Evolutionary conservation across 2,329 filamentous ascomycete genomes (phyloP), one percentile per base, ranked within the genome.

Genomic region (Aspergillus fijiensis): DNA sequence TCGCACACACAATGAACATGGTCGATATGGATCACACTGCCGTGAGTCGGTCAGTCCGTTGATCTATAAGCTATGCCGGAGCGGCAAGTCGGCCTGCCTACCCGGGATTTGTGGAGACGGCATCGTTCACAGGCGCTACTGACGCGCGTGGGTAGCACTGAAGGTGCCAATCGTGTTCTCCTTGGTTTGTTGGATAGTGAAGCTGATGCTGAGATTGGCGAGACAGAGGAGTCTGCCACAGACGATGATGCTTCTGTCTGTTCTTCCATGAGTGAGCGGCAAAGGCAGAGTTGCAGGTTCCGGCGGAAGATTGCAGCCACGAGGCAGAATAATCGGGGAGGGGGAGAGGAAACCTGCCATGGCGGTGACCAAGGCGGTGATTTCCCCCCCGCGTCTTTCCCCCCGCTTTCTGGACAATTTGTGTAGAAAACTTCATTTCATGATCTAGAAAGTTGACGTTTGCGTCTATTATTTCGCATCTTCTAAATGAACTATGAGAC

Each of bases 1-100:
- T 51, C 72, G 65, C 7, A 69, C 53, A 60, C 74, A 76, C 1
- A 74, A 62, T 3, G 72, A 70, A 62, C 74, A 76, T 52, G 74
- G 72, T 1, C 73, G 65, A 50, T 68, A 72, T 4, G 60, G 62
- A 52, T 76, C 74, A 55, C 74, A 76, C 73, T 75, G 39, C 5
- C 11, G 19, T 51, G 19, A 35, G 9, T 14, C 45, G 11, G 50
- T 33, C 23, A 29, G 23, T 27, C 14, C 23, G 11, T 25, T 23
- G 16, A n/a, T 25, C 23, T 29, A 29, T 25, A 6, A 21, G 19
- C n/a, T 9, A 51, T 27, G 16, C 53, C 60, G 25, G 35, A 27
- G n/a, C 12, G 9, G 23, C 12, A n/a, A 2, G 25, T 16, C 21
- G 19, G 5, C 7, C 7, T 39, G 12, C 58, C 21, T 67, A 72